Conservation (phyloP, 768 basidiomycete genomes). For the Lanmaoa rubissima region DNA sequence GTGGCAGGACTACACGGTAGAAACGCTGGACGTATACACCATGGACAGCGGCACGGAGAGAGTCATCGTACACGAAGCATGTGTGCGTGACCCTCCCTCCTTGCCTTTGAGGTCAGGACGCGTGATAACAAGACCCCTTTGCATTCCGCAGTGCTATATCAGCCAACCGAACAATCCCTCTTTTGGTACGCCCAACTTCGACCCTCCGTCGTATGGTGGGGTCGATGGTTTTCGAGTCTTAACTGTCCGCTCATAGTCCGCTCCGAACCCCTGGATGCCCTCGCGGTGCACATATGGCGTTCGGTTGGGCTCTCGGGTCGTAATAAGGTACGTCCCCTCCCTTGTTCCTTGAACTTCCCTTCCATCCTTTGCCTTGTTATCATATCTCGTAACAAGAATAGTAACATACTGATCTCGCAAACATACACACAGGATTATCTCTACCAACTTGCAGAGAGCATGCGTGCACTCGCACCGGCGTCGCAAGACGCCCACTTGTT, state of each 20-base stretch:
- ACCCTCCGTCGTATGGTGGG: too few relatives aligned
- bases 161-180: slow-evolving; percentile 86
- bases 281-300: slow-evolving; percentile 68
- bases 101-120: background rate
- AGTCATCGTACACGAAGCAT: slow-evolving; percentile 45
- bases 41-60: slow-evolving; percentile 47
- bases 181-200: slow-evolving; percentile 54
- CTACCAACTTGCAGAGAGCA: slow-evolving; percentile 68
- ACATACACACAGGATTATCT: slow-evolving; percentile 69
- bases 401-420: background rate
- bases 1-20: slow-evolving; percentile 78
- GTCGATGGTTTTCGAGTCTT: background rate
- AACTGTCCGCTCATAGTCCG: slow-evolving; percentile 54
- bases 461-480: slow-evolving; percentile 67
- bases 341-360: too few relatives aligned
- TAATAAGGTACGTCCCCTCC: slow-evolving; percentile 61
- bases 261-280: slow-evolving; percentile 65
- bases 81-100: background rate
- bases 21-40: slow-evolving; percentile 73
- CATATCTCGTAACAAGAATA: too few relatives aligned
- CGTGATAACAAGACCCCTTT: background rate
- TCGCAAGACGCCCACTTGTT: slow-evolving; percentile 74
- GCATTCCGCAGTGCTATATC: slow-evolving; percentile 68
- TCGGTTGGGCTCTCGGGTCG: slow-evolving; percentile 82
- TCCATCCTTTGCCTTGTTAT: background rate